phyloP scores from a whole-genome alignment of 257 asterid species.

The Solanum verrucosum region DNA sequence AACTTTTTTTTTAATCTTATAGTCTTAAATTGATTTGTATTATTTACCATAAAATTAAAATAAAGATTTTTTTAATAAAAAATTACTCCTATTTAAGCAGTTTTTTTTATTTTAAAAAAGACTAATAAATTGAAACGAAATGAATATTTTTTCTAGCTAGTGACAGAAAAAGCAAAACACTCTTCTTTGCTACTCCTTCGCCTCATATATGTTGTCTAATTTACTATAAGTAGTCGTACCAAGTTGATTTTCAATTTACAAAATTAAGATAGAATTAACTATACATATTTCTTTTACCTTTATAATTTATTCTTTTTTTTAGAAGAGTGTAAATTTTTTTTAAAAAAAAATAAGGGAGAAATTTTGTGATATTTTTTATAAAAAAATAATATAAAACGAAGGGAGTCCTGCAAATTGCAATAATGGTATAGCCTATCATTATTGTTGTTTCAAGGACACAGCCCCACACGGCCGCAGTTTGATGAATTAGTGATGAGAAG shows the following conservation, averaged over 20 bases:
- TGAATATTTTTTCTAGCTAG: too few species aligned
- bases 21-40: neutral
- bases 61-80: too few species aligned
- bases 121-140: neutral
- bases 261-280: too few species aligned
- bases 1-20: neutral
- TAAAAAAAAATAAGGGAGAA: too few species aligned
- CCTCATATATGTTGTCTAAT: neutral
- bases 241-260: too few species aligned
- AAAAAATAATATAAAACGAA: too few species aligned
- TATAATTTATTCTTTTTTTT: too few species aligned
- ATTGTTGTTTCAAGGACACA: neutral
- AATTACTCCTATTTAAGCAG: too few species aligned
- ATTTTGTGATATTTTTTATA: too few species aligned
- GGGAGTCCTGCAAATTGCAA: neutral
- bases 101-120: neutral
- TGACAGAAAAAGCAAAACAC: neutral
- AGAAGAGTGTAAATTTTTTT: neutral
- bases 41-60: too few species aligned
- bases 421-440: neutral
- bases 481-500: neutral
- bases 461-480: neutral
- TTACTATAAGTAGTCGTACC: too few species aligned
- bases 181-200: neutral
- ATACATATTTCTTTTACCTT: too few species aligned